These are phyloP conservation scores for Diophrys sp. DNA, from an alignment of 73 alveolate genomes.

Conservation along the genomic window DNA sequence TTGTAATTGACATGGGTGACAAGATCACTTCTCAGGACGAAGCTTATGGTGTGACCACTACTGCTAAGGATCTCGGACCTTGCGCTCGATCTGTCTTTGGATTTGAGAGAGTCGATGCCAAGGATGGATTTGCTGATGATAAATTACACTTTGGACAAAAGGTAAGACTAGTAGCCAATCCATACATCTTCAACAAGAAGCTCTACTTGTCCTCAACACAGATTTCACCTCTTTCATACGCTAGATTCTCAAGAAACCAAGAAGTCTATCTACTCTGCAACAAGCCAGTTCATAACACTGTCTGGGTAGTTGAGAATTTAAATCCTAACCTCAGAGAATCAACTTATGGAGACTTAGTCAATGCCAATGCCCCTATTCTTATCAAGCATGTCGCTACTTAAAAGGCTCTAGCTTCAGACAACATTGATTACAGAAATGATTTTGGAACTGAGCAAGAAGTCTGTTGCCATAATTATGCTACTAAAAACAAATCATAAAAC, in stretches of 20 bases:
- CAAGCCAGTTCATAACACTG: slow-evolving; percentile 64
- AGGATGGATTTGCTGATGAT: slow-evolving; percentile 55
- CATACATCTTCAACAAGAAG: slow-evolving; percentile 41
- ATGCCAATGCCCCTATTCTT: slow-evolving; percentile 60
- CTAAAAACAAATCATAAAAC: slow-evolving; percentile 60
- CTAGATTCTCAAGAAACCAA: slow-evolving; percentile 73
- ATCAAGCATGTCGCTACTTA: slow-evolving; percentile 80
- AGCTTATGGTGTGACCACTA: slow-evolving; percentile 77
- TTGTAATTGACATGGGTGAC: slow-evolving; percentile 80
- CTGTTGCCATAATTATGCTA: slow-evolving; percentile 60
- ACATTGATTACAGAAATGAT: slow-evolving; percentile 66
- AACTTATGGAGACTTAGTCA: slow-evolving; percentile 65
- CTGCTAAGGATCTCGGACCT: slow-evolving; percentile 60
- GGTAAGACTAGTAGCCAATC: slow-evolving; percentile 53
- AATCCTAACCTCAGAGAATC: slow-evolving; percentile 63
- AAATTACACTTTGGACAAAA: slow-evolving; percentile 68
- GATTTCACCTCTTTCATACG: slow-evolving; percentile 71
- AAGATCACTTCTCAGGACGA: slow-evolving; percentile 62
- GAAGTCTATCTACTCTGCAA: slow-evolving; percentile 65
- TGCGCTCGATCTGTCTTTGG: slow-evolving; percentile 67
- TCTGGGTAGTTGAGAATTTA: slow-evolving; percentile 69
- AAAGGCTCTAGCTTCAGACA: slow-evolving; percentile 67
- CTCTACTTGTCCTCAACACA: slow-evolving; percentile 61
- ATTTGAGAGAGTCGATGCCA: slow-evolving; percentile 44
- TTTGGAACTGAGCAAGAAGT: slow-evolving; percentile 85